A percentile compares a stretch with the other conserved stretches of the same genome.
phyloP scores from a whole-genome alignment of 768 basidiomycete species.

The Suillus alpinus region DNA sequence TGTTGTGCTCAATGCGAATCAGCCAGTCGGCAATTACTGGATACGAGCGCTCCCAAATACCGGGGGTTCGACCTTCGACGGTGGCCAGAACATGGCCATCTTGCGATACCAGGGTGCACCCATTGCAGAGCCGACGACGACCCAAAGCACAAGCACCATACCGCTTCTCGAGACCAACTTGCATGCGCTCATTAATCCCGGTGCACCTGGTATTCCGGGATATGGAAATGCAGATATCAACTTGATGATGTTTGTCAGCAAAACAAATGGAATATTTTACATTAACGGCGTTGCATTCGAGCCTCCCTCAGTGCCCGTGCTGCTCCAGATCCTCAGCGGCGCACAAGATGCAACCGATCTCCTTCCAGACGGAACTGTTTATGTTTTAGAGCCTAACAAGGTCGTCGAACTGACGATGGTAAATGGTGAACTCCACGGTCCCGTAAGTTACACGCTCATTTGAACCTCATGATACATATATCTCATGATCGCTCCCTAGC shows the following conservation, averaged over 20 bases:
- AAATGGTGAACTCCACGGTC: slow-evolving; percentile 30
- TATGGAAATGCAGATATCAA: slow-evolving; percentile 24
- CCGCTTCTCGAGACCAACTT: slow-evolving; percentile 17
- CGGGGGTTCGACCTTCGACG: slow-evolving; percentile 23
- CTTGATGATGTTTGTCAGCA: slow-evolving; percentile 16
- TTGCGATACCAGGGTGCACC: slow-evolving; percentile 23
- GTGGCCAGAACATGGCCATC: slow-evolving; percentile 37
- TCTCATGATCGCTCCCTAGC: slow-evolving; percentile 5
- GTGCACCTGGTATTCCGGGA: slow-evolving; percentile 21
- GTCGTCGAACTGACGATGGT: slow-evolving; percentile 16
- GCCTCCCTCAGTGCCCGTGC: slow-evolving; percentile 15
- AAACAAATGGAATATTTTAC: not conserved
- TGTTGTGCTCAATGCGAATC: slow-evolving; percentile 30
- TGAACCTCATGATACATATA: not conserved
- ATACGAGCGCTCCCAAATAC: slow-evolving; percentile 25
- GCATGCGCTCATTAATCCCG: slow-evolving; percentile 17
- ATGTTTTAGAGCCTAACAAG: slow-evolving; percentile 12
- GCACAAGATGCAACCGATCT: slow-evolving; percentile 10
- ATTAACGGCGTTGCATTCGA: slow-evolving; percentile 11
- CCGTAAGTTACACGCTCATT: slow-evolving; percentile 15
- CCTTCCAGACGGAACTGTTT: slow-evolving; percentile 15
- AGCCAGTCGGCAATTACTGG: slow-evolving; percentile 38
- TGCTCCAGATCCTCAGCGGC: slow-evolving; percentile 25
- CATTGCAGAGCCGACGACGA: slow-evolving; percentile 27
- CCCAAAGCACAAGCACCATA: slow-evolving; percentile 19